A percentile compares a stretch with the other conserved stretches of the same genome.
phyloP scores from a whole-genome alignment of 177 flowering plant genomes.

The Tripterygium wilfordii region DNA sequence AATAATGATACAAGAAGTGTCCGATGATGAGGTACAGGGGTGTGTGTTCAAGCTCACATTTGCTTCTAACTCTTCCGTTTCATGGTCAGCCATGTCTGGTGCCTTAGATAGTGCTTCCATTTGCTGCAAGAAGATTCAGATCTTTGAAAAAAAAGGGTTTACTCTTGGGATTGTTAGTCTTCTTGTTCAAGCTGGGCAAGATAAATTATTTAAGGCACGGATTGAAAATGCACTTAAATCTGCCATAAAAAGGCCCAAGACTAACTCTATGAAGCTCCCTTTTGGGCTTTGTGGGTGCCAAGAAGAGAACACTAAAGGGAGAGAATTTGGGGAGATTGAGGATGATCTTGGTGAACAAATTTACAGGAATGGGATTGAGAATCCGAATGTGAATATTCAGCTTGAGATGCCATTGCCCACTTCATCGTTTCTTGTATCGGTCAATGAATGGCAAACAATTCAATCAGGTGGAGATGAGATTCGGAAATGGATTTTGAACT shows the following conservation, averaged over 20 bases:
- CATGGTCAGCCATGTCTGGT: conserved; percentile 78
- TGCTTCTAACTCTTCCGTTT: conserved; percentile 76
- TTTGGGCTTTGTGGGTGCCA: conserved; percentile 97
- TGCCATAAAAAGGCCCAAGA: conserved; percentile 60
- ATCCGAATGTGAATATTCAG: conserved; percentile 25
- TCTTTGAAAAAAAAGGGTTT: conserved; percentile 83
- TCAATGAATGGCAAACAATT: conserved; percentile 92
- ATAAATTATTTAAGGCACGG: conserved; percentile 47
- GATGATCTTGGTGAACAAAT: conserved; percentile 38
- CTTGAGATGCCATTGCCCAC: conserved; percentile 54
- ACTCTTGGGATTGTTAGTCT: conserved; percentile 69
- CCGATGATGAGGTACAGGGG: conserved; percentile 43
- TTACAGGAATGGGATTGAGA: conserved; percentile 37
- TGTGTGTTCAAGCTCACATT: conserved; percentile 71
- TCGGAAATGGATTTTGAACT: conserved; percentile 65
- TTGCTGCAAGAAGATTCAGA: conserved; percentile 86
- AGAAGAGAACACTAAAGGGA: conserved; percentile 52
- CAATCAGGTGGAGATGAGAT: conserved; percentile 64
- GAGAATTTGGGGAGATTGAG: conserved; percentile 46
- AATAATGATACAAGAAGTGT: conserved; percentile 59
- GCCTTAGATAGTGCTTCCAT: conserved; percentile 65
- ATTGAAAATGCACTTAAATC: conserved; percentile 63
- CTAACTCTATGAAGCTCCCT: conserved; percentile 64
- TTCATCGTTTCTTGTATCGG: conserved; percentile 50
- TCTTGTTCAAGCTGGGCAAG: conserved; percentile 63